These are phyloP conservation scores for Candolleomyces aberdarensis DNA, from an alignment of 768 basidiomycete genomes.

Conservation along the genomic window DNA sequence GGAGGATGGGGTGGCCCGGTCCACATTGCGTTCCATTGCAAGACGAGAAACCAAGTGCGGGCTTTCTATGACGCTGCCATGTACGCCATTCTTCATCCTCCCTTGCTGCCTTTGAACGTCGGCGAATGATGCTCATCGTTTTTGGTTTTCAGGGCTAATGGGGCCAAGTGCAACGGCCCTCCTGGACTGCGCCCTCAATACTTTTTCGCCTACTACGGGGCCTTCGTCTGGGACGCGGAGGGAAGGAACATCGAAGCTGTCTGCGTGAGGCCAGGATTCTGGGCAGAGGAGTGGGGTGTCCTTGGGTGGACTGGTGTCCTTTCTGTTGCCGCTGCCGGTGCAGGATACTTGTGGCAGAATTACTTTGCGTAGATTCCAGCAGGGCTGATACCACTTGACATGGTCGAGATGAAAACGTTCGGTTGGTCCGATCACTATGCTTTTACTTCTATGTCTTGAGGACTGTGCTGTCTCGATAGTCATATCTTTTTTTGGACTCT, in stretches of 20 bases:
- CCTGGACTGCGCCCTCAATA: slow-evolving; percentile 23
- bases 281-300: slow-evolving; percentile 16
- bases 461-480: no score
- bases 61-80: slow-evolving; percentile 24
- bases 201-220: slow-evolving; percentile 21
- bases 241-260: slow-evolving; percentile 26
- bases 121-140: not conserved
- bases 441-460: no score
- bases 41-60: slow-evolving; percentile 19
- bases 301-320: not conserved
- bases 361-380: not conserved
- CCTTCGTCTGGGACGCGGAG: slow-evolving; percentile 23
- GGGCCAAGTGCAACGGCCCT: slow-evolving; percentile 22
- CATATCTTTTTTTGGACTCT: no score
- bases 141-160: slow-evolving; percentile 15
- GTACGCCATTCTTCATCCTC: slow-evolving; percentile 9
- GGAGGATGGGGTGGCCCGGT: slow-evolving; percentile 11
- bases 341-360: not conserved
- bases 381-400: not conserved
- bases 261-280: slow-evolving; percentile 18
- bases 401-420: not conserved
- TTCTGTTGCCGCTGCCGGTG: not conserved
- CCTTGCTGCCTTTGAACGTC: no score
- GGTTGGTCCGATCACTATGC: no score
- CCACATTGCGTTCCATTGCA: slow-evolving; percentile 22